A percentile compares a stretch with the other conserved stretches of the same genome.
Conservation (phyloP, 306 rosid genomes). For the Acacia acuminata region DNA sequence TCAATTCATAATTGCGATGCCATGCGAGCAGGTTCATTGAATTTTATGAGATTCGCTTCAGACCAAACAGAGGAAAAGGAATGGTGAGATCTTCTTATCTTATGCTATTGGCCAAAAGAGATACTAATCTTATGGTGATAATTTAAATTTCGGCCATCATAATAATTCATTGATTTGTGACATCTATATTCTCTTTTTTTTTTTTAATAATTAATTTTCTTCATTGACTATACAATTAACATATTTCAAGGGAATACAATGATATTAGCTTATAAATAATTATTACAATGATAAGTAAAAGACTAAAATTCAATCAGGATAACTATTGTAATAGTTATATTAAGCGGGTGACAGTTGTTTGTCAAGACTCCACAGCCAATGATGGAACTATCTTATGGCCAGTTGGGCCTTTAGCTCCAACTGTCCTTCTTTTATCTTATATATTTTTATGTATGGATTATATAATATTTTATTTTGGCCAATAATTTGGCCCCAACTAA, state of each 20-base stretch:
- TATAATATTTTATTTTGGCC: too few relatives aligned
- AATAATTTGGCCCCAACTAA: too few relatives aligned
- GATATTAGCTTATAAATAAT: background rate
- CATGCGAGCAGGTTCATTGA: background rate
- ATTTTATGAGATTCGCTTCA: background rate
- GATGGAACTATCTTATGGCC: too few relatives aligned
- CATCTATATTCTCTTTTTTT: background rate
- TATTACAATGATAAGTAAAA: background rate
- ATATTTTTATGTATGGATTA: too few relatives aligned
- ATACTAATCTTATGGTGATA: background rate
- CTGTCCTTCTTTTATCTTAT: too few relatives aligned
- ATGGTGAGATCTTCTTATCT: too few relatives aligned
- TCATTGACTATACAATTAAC: background rate
- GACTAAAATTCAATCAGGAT: too few relatives aligned
- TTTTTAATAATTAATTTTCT: background rate
- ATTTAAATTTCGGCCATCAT: background rate
- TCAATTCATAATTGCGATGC: background rate
- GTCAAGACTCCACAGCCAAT: too few relatives aligned
- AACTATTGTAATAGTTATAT: too few relatives aligned
- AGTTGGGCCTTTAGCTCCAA: too few relatives aligned
- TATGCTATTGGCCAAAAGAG: background rate
- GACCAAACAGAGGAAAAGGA: background rate
- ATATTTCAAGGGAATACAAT: background rate
- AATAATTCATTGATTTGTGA: background rate
- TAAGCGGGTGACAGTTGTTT: background rate